Conservation (phyloP, 2,329 filamentous ascomycete genomes). For the Penicillium sp. region DNA sequence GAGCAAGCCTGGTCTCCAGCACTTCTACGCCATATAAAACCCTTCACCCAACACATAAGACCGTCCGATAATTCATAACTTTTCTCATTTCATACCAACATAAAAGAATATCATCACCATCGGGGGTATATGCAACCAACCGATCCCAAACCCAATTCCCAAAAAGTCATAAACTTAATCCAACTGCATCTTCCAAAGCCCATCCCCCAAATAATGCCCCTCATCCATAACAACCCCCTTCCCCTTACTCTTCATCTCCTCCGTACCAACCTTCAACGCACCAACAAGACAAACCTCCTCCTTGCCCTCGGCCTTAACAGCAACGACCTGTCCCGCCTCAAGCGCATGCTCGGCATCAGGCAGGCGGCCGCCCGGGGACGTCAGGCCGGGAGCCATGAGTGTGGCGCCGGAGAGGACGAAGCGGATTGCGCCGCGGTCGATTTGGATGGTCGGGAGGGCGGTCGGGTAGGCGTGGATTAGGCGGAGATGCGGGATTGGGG, state of each 20-base stretch:
- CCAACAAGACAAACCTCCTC: slow-evolving; percentile 89
- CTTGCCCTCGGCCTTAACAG: slow-evolving; percentile 92
- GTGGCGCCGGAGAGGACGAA: slow-evolving; percentile 94
- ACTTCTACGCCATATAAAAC: not conserved
- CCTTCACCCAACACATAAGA: not conserved
- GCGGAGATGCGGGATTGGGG: slow-evolving; percentile 83
- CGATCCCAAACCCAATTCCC: not conserved
- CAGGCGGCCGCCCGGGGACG: slow-evolving; percentile 78
- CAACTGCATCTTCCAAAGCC: slow-evolving; percentile 78
- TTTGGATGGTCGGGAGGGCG: slow-evolving; percentile 82
- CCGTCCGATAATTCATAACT: not conserved
- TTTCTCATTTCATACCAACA: slow-evolving; percentile 12
- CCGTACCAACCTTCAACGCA: slow-evolving; percentile 79
- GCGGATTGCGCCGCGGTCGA: slow-evolving; percentile 94
- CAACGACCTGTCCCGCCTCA: slow-evolving; percentile 80
- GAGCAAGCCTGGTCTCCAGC: too few relatives aligned
- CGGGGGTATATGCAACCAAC: slow-evolving; percentile 15
- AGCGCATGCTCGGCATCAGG: slow-evolving; percentile 70
- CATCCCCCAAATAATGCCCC: slow-evolving; percentile 92
- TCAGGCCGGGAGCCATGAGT: slow-evolving; percentile 94
- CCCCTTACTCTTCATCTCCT: slow-evolving; percentile 90
- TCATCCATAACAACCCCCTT: slow-evolving; percentile 95
- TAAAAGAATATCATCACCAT: slow-evolving; percentile 7
- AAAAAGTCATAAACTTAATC: slow-evolving; percentile 47
- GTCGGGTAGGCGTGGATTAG: slow-evolving; percentile 89